Evolutionary conservation across 306 rosid species (phyloP), one percentile per base, ranked within the genome.

Genomic region (Argentina anserina): DNA sequence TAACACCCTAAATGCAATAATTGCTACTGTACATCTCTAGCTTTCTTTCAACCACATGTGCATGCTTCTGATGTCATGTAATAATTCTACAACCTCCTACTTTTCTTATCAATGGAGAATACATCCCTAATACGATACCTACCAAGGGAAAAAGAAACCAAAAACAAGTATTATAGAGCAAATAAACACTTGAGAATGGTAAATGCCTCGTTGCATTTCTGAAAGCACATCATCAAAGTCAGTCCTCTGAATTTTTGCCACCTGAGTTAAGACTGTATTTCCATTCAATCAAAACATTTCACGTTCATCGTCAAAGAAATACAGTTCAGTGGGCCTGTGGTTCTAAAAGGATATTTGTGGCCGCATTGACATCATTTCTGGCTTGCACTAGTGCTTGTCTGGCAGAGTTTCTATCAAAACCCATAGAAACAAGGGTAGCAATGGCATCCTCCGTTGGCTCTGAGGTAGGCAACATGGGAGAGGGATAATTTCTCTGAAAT

Each of bases 361-460:
- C 99, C 75, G 84, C 75, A 80, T 87, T 91, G 79, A 95, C 82
- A 13, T 95, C 97, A 37, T 95, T 95, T 83, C 97, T 81, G 15
- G 99, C 97, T 67, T 86, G 99, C 86, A 87, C 86, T 31, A 95
- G 86, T 7, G 99, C 99, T 82, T 95, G 99, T 79, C 97, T 86
- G 17, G 97, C 99, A n/a, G 90, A 80, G 79, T 81, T 81, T 80
- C 96, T 86, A 82, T 95, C 97, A 69, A 95, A 95, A 13, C 99
- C 99, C 99, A 95, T 95, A 3, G 99, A 90, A 42, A 91, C 90
- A 21, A 95, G 89, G 14, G 97, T 95, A 0, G 84, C 84, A 71
- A 95, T 88, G 0, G 97, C 77, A 74, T 84, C 96, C 82, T 95
- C 99, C 0, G 88, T 62, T 23, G 99, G 99, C 75, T 89, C 91